Base-by-base conservation (phyloP, 2,329 filamentous ascomycete species). In the Ramichloridium luteum region DNA sequence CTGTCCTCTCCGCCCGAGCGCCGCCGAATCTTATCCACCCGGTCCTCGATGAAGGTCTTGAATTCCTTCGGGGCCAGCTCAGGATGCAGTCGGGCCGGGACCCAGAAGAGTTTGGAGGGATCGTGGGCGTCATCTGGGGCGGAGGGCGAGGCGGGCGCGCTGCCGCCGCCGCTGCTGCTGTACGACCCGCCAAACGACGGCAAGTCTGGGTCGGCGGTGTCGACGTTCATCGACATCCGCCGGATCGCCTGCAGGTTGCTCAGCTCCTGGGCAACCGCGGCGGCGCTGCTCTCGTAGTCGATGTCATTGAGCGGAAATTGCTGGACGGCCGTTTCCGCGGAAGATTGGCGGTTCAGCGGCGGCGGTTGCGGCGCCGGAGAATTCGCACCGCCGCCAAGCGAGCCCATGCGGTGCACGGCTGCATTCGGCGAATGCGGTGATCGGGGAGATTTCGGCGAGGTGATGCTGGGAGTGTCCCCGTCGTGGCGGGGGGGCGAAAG, bases 31-130 rank as follows among this genome's bases (percentile, higher is more conserved):
- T 82, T 79, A 46, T 93, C 81, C 9, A 94, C 83, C 50, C 86
- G 77, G 40, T 86, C 92, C 50, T 98, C 88, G 2, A 98, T 70
- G 46, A 96, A 98, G 1, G 80, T 88, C 58, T 93, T 94, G 66
- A 96, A 98, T 47, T 94, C 90, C 51, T 81, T 85, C 1, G 90
- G 90, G 3, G 90, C 90, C 29, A 98, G 66, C 57, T 98, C 90
- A 1, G 90, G 90, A 49, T 98, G 90, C 16, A 98, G 70, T 36
- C 85, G 75, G 14, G 90, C 90, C 4, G 90, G 90, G 4, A 98
- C 90, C 90, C 90, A 98, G 44, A 96, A 81, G 37, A 96, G 61
- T 40, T 85, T 73, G 2, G 86, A 85, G 5, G 84, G 75, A 53
- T 96, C 88, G 47, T 85, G 80, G 53, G 93, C 85, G 48, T 92